Evolutionary conservation across 148 eudicot species (phyloP), one percentile per base, ranked within the genome.

Genomic region (Rheum nobile): DNA sequence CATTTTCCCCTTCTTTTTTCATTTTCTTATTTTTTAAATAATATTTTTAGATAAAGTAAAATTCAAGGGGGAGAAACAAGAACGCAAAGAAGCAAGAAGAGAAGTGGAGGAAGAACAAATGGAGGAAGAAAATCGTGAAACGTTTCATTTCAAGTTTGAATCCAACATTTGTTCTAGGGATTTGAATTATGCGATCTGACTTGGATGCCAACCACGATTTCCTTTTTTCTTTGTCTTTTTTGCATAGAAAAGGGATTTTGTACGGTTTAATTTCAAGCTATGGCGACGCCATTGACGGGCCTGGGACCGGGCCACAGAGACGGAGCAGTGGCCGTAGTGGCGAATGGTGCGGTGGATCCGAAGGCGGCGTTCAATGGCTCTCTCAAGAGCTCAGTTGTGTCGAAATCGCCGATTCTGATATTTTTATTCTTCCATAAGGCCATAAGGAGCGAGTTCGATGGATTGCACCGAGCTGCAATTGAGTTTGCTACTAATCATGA

Each of bases 261-360:
- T 34, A 67, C 14, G 39, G 26, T 63, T 52, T 52, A 47, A 32
- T 29, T 44, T 54, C 70, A 26, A 22, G 28, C 19, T 76, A 92
- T 93, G 98, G 92, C 89, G 85, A 90, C 98, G 82, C 96, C 92
- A 79, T 82, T 88, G 80, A 78, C 96, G 78, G 97, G 84, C 67
- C 13, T 83, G 29, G 82, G 78, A 47, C 11, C 82, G 21, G 80
- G 79, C 31, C 88, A 79, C 67, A 50, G 87, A 31, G 91, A 85
- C 2, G 93, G 88, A 10, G 93, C 86, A 32, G 89, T 88, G 42
- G 88, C 89, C 78, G 79, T 89, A 65, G 83, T 90, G 89, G 77
- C 91, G 19, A n/a, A n/a, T n/a, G n/a, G n/a, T n/a, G n/a, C n/a
- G n/a, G n/a, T n/a, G n/a, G n/a, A n/a, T n/a, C n/a, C n/a, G n/a